A percentile compares a stretch with the other conserved stretches of the same genome.
These are phyloP conservation scores for Daldinia caldariorum DNA, from an alignment of 495 filamentous ascomycete genomes.

Conservation along the genomic window DNA sequence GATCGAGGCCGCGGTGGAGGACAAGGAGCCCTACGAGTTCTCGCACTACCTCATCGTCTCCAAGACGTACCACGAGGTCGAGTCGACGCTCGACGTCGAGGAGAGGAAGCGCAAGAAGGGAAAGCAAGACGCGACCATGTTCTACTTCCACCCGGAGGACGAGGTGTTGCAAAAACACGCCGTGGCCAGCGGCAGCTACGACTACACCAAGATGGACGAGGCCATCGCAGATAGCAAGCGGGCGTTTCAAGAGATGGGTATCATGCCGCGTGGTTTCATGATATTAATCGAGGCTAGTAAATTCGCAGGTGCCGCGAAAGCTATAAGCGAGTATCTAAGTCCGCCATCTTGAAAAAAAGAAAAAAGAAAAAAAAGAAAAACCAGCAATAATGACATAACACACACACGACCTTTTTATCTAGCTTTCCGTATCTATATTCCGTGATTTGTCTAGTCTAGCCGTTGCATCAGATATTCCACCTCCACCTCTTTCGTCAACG, in stretches of 20 bases:
- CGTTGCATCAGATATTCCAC: conserved; percentile 98
- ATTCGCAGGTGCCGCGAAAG: conserved; percentile 75
- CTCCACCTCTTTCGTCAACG: conserved; percentile 95
- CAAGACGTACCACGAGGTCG: conserved; percentile 88
- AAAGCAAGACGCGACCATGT: conserved; percentile 64
- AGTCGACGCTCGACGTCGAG: conserved; percentile 77
- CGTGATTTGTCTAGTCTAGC: conserved; percentile 59
- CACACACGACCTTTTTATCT: conserved; percentile 8
- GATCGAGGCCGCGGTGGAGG: conserved; percentile 86
- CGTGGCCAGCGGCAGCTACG: conserved; percentile 69
- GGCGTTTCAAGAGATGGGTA: conserved; percentile 92
- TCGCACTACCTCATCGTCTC: conserved; percentile 91
- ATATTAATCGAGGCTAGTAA: conserved; percentile 77
- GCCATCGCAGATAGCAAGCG: conserved; percentile 88
- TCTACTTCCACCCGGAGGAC: conserved; percentile 98
- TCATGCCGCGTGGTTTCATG: conserved; percentile 82
- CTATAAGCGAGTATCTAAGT: conserved; percentile 74
- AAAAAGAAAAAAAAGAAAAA: conserved; percentile 25
- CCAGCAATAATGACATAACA: conserved; percentile 25
- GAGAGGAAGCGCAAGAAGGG: conserved; percentile 77
- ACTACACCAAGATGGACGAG: conserved; percentile 82
- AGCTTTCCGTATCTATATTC: conserved; percentile 6
- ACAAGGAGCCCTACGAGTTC: conserved; percentile 93
- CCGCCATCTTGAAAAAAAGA: conserved; percentile 48
- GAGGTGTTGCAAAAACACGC: conserved; percentile 84